Percentiles rank a stretch among this genome's conserved stretches.
Evolutionary conservation across 192 early-diverging fungal species (phyloP).

Genomic region (Entophlyctis luteolus): DNA sequence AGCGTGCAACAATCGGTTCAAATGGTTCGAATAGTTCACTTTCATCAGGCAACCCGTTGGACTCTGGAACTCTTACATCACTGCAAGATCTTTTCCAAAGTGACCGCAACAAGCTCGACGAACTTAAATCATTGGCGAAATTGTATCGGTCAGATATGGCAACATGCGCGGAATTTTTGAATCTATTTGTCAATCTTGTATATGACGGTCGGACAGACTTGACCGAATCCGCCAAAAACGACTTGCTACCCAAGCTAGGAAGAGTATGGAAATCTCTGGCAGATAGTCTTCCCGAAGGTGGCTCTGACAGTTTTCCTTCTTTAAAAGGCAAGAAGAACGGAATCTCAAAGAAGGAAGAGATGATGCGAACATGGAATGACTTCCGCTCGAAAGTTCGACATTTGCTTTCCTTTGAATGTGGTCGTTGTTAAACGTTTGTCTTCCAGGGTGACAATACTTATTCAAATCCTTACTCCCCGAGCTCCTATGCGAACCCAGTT

Average conservation of each 20-base stretch:
- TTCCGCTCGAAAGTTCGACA: constrained; percentile 49
- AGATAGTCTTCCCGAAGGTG: constrained; percentile 37
- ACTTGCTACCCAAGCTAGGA: constrained; percentile 32
- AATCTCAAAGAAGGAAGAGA: constrained; percentile 44
- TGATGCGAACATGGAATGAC: constrained; percentile 66
- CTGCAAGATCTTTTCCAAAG: constrained; percentile 40
- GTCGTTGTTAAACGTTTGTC: neutral
- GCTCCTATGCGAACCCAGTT: constrained; percentile 2
- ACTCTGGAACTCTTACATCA: constrained; percentile 22
- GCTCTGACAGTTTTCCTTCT: neutral
- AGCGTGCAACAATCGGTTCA: constrained; percentile 1
- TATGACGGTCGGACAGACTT: neutral
- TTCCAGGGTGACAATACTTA: neutral
- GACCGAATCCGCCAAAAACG: constrained; percentile 25
- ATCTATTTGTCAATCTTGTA: constrained; percentile 33
- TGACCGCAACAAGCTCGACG: constrained; percentile 26
- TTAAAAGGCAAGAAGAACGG: neutral
- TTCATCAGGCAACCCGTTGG: constrained; percentile 18
- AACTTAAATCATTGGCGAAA: constrained; percentile 44
- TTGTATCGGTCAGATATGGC: constrained; percentile 23
- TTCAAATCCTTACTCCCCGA: neutral
- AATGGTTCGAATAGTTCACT: neutral
- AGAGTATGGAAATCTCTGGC: constrained; percentile 45
- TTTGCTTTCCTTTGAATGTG: neutral
- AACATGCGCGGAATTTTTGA: constrained; percentile 38